phyloP scores from a whole-genome alignment of 2,329 filamentous ascomycete genomes.

The Emmonsiellopsis sp. region DNA sequence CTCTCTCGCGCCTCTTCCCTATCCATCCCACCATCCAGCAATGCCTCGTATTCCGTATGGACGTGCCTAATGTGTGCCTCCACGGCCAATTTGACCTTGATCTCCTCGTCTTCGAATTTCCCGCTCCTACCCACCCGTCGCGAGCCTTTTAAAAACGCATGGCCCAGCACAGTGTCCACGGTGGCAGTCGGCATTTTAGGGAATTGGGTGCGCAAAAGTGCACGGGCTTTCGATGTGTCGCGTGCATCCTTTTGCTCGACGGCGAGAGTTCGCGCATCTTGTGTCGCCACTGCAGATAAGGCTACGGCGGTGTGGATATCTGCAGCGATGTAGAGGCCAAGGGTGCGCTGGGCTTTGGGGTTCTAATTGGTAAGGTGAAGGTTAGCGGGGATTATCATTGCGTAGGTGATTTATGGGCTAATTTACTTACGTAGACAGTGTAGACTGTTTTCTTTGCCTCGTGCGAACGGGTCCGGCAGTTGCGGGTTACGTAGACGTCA shows the following conservation, averaged over 20 bases:
- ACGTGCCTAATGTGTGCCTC: constrained; percentile 36
- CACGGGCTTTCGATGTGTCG: constrained; percentile 16
- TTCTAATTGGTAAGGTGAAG: constrained; percentile 13
- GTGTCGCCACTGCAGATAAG: constrained; percentile 29
- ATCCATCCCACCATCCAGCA: constrained; percentile 19
- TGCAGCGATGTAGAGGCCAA: constrained; percentile 37
- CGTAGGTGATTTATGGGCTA: not conserved
- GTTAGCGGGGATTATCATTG: constrained; percentile 1
- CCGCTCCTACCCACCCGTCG: constrained; percentile 30
- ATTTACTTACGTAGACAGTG: constrained; percentile 26
- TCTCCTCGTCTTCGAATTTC: constrained; percentile 21
- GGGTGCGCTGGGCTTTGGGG: constrained; percentile 19
- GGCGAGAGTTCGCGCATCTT: constrained; percentile 29
- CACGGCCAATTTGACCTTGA: constrained; percentile 30
- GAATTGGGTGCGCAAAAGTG: constrained; percentile 23
- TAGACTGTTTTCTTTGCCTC: constrained; percentile 23
- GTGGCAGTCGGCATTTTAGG: constrained; percentile 28
- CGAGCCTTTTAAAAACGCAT: constrained; percentile 33
- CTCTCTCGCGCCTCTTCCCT: constrained; percentile 21
- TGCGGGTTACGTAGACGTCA: constrained; percentile 33
- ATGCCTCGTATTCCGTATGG: constrained; percentile 30
- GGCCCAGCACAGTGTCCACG: constrained; percentile 24
- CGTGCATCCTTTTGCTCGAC: constrained; percentile 28
- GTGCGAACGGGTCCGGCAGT: constrained; percentile 30
- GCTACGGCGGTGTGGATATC: constrained; percentile 30